phyloP scores from a whole-genome alignment of 164 flowering plant species.

The Cinnamomum micranthum region DNA sequence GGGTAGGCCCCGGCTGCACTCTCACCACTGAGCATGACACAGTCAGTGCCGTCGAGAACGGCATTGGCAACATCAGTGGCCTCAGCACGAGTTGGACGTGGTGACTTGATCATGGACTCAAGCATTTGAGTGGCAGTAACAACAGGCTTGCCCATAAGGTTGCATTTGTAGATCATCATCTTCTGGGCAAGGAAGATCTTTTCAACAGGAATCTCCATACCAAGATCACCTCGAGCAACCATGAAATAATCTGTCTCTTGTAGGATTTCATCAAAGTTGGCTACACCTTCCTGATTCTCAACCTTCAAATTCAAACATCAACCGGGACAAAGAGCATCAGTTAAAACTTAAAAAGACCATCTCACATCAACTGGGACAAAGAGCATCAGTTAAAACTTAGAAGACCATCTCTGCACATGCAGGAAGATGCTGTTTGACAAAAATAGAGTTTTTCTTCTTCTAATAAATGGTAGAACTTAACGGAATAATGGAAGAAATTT shows the following conservation, averaged over 20 bases:
- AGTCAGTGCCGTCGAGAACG: conserved; percentile 81
- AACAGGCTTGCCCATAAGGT: conserved; percentile 74
- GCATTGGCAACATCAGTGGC: conserved; percentile 91
- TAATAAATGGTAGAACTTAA: too few species aligned
- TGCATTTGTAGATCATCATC: conserved; percentile 92
- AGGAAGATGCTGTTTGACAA: background rate
- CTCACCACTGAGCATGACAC: conserved; percentile 92
- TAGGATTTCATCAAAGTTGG: conserved; percentile 80
- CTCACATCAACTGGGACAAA: background rate
- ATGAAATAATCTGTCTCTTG: conserved; percentile 78
- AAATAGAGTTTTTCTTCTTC: too few species aligned
- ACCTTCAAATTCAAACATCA: conserved; percentile 34
- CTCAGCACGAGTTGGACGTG: conserved; percentile 84
- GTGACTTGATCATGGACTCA: conserved; percentile 86
- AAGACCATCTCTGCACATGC: background rate
- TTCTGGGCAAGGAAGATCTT: conserved; percentile 86
- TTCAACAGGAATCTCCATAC: conserved; percentile 90
- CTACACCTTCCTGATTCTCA: conserved; percentile 85
- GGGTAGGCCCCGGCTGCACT: conserved; percentile 90
- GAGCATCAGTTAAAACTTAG: background rate
- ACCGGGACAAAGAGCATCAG: background rate
- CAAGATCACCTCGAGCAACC: conserved; percentile 95
- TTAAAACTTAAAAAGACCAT: background rate
- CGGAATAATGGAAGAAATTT: too few species aligned
- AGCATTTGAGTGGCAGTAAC: conserved; percentile 93